These are phyloP conservation scores for Zoysia pacifica DNA, from an alignment of 176 grass and related monocot genomes.

Conservation along the genomic window DNA sequence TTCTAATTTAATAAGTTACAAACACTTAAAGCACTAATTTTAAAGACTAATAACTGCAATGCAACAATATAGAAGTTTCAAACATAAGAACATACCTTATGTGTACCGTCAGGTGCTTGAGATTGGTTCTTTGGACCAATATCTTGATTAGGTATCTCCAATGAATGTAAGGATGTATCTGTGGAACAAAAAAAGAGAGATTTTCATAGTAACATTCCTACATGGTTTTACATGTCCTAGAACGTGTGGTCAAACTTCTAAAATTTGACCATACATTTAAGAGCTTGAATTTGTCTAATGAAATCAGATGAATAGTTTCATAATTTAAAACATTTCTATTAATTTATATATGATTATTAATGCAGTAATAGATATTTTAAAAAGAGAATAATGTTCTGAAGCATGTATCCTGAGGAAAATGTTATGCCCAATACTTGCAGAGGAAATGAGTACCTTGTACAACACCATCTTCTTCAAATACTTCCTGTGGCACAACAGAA, in stretches of 20 bases:
- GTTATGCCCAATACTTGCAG: slow-evolving; percentile 17
- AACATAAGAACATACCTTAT: slow-evolving; percentile 47
- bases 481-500: slow-evolving; percentile 40
- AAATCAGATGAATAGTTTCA: neutral
- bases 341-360: neutral
- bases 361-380: neutral
- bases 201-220: neutral
- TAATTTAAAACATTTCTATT: neutral
- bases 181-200: slow-evolving; percentile 12
- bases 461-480: slow-evolving; percentile 17
- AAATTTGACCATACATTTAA: neutral
- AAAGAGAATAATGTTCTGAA: neutral
- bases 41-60: slow-evolving; percentile 20
- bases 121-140: slow-evolving; percentile 31
- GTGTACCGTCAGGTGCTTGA: slow-evolving; percentile 29
- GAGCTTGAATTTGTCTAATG: neutral
- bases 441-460: slow-evolving; percentile 50
- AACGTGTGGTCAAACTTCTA: neutral
- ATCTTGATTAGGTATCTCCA: slow-evolving; percentile 31
- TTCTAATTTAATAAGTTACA: neutral
- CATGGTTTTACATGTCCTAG: neutral
- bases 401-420: neutral
- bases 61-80: slow-evolving; percentile 6
- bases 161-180: slow-evolving; percentile 40
- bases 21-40: slow-evolving; percentile 25